A percentile compares a stretch with the other conserved stretches of the same genome.
Conservation (phyloP, 768 basidiomycete species). For the Leccinum incarnatum region DNA sequence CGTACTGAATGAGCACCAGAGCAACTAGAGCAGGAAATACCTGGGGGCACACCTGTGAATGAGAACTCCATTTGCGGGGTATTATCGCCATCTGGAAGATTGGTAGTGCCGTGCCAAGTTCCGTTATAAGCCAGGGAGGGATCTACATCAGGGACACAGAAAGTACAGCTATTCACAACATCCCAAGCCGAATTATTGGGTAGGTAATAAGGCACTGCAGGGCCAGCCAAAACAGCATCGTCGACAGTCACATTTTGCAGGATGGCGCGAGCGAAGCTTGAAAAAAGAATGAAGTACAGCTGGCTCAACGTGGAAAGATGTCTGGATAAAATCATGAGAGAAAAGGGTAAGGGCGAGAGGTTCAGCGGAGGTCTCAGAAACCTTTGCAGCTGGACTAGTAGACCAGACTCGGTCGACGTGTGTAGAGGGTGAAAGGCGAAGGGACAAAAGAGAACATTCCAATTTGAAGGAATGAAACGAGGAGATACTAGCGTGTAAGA, state of each 20-base stretch:
- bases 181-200: constrained; percentile 7
- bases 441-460: too few relatives aligned
- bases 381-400: neutral
- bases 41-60: constrained; percentile 6
- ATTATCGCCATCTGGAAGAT: neutral
- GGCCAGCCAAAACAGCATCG: constrained; percentile 12
- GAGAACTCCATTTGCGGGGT: constrained; percentile 2
- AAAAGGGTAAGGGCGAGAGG: neutral
- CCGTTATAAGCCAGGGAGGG: constrained; percentile 2
- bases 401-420: too few relatives aligned
- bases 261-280: neutral
- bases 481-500: too few relatives aligned
- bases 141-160: neutral
- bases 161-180: constrained; percentile 2
- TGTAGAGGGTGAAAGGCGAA: too few relatives aligned
- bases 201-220: constrained; percentile 4
- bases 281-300: neutral
- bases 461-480: too few relatives aligned
- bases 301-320: neutral
- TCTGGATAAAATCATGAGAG: neutral
- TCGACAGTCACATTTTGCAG: constrained; percentile 16
- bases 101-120: constrained; percentile 21
- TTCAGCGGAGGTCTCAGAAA: neutral
- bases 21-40: neutral
- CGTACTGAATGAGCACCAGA: neutral